Base-by-base conservation (phyloP, 2,329 filamentous ascomycete species). In the Colletotrichum ledebouriae region DNA sequence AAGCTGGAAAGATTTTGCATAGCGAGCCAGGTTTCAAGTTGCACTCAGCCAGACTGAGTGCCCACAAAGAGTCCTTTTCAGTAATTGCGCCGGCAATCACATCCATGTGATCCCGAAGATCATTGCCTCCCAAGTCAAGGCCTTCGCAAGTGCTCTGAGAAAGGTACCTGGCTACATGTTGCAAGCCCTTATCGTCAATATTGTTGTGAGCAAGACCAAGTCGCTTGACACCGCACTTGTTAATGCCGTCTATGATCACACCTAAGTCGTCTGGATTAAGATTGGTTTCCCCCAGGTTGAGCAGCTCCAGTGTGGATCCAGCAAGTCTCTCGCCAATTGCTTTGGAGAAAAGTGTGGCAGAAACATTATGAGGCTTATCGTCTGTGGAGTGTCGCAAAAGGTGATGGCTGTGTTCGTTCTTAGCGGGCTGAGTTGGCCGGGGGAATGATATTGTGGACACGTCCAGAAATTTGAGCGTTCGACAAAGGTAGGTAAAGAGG, bases 401-500 rank as follows among this genome's bases (percentile, higher is more conserved):
- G 77, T 78, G 55, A 46, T 71, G 69, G 15, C 22, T 50, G 65
- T 76, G 73, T 29, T 73, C 63, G 34, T 73, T 72, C 20, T 73
- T 73, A 49, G 70, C 33, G 37, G 50, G 63, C 34, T 37, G 62
- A 33, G 57, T 47, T 22, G 71, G 67, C 11, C 73, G 69, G 15
- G 93, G 94, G 71, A 98, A 95, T 3, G 89, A 87, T 67, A 97
- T 90, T 74, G 93, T 91, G 1, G 94, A 97, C 33, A 98, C 78
- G 77, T 99, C 96, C 25, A 98, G 87, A 6, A 88, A 91, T 77
- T 94, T 94, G 63, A 99, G 84, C 1, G 94, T 94, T 70, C 90
- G 90, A 73, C 93, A 97, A 83, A 98, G 90, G 79, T 97, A 93
- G 59, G 97, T 85, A 76, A 98, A 99, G 6, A 97, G 83, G 46